Evolutionary conservation across 148 eudicot genomes (phyloP), one percentile per base, ranked within the genome.

Genomic region (Camellia japonica): DNA sequence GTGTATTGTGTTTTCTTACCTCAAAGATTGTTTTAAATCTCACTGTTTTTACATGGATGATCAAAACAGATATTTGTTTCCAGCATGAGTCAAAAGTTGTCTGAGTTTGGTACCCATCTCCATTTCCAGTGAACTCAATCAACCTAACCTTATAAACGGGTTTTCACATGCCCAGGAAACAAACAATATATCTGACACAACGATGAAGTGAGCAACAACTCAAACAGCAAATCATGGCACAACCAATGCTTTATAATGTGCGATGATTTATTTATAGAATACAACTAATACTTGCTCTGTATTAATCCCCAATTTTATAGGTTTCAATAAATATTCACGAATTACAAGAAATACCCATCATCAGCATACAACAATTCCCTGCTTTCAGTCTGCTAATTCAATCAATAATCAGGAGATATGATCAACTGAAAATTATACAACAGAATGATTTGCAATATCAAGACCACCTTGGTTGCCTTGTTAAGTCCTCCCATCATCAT

Each of bases 401-500:
- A 72, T 54, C 59, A 52, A 72, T 51, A 71, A 51, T 46, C 20
- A 14, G 5, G 55, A 46, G 73, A 30, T 30, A 3, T n/a, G 41
- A n/a, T 1, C 10, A 20, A 30, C 7, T 6, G 5, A 42, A 23
- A 30, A 20, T 51, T 12, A 51, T 1, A 51, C 75, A 51, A 20
- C 23, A 52, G 61, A 54, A 51, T 72, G 4, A 11, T 23, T 72
- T 42, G 65, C 23, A 2, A 41, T 38, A 58, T 7, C 2, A 58
- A 6, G n/a, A 15, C 65, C n/a, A 14, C 6, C 10, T 58, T 30
- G 5, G 19, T 14, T 58, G 68, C 20, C 51, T 68, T 71, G 51
- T 79, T 76, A 80, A 43, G 80, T 16, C 79, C 67, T 78, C 46
- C 68, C 55, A 12, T 18, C 44, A 75, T 84, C 87, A 52, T 85